Conservation (phyloP, 192 early-diverging fungal species). For the Coemansia sp. region DNA sequence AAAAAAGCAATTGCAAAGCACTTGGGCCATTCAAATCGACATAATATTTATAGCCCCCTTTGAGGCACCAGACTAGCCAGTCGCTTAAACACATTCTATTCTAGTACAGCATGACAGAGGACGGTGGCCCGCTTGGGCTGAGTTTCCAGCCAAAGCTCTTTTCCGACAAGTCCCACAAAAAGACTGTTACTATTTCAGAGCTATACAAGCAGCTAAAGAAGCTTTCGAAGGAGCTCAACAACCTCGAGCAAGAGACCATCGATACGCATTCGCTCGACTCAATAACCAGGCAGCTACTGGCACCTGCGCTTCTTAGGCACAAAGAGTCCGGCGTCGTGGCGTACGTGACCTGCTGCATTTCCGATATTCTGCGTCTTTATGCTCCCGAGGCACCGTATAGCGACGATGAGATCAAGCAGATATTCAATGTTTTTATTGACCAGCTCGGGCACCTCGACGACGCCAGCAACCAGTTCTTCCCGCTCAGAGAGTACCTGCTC, state of each 20-base stretch:
- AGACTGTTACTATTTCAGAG: conserved; percentile 40
- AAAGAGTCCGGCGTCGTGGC: conserved; percentile 77
- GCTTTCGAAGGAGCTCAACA: conserved; percentile 67
- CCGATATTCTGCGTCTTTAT: conserved; percentile 87
- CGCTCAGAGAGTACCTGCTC: conserved; percentile 78
- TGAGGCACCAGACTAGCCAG: too few species aligned
- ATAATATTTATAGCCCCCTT: too few species aligned
- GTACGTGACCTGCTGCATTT: conserved; percentile 79
- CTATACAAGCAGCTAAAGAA: conserved; percentile 59
- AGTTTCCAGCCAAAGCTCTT: conserved; percentile 53
- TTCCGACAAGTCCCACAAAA: conserved; percentile 35
- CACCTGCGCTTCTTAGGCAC: conserved; percentile 66
- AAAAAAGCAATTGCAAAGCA: too few species aligned
- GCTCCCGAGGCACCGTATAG: conserved; percentile 92
- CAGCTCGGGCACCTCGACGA: conserved; percentile 70
- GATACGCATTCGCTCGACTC: conserved; percentile 64
- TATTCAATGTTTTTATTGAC: conserved; percentile 80
- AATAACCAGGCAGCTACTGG: conserved; percentile 66
- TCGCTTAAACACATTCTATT: too few species aligned
- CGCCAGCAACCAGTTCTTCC: conserved; percentile 62
- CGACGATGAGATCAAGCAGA: conserved; percentile 63
- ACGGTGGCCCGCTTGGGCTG: conserved; percentile 32
- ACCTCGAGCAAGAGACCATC: conserved; percentile 73
- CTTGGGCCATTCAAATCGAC: background rate
- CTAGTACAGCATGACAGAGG: conserved; percentile 33